Base-by-base conservation (phyloP, 148 eudicot species). In the Beta vulgaris region DNA sequence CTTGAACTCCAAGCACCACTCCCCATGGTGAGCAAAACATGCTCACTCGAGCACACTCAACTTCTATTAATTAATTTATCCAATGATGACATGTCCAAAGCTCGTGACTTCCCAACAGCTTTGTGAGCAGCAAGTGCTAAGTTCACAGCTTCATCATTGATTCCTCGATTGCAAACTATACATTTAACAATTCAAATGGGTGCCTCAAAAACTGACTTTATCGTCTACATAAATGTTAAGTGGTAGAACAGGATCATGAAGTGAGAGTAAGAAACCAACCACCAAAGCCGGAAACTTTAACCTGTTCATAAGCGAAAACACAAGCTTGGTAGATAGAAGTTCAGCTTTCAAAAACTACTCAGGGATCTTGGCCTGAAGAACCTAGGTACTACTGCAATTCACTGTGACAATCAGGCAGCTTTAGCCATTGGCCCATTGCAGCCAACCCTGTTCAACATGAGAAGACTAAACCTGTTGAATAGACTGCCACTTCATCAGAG, bases 211-310 rank as follows among this genome's bases (percentile, higher is more conserved):
- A 35, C 9, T n/a, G 0, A 9, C 16, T 64, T 54, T 12, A 36
- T 3, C 39, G 44, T 29, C 13, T 82, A 92, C 99, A 97, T 95
- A 97, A 29, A 95, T 92, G 78, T 95, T 95, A 49, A 95, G 99
- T 44, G 99, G 99, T 49, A 95, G 86, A 53, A 95, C 99, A 18
- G 99, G 99, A 85, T 95, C 99, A 68, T 95, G 99, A 64, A 95
- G 99, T 31, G 99, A 95, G 71, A 95, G 96, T 83, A 57, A 95
- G 96, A 77, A 95, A 95, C 98, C 99, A 95, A 39, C 99, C 99
- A 29, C 96, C 96, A 84, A 82, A 89, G 39, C 99, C 97, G 21
- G 99, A 91, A 76, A 85, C 97, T 73, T 97, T 84, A 21, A 95
- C 86, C 97, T 93, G 81, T 76, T 81, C 32, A 76, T 19, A 21